Evolutionary conservation across 164 flowering plant genomes (phyloP).

Genomic region (Nelumbo lutea): DNA sequence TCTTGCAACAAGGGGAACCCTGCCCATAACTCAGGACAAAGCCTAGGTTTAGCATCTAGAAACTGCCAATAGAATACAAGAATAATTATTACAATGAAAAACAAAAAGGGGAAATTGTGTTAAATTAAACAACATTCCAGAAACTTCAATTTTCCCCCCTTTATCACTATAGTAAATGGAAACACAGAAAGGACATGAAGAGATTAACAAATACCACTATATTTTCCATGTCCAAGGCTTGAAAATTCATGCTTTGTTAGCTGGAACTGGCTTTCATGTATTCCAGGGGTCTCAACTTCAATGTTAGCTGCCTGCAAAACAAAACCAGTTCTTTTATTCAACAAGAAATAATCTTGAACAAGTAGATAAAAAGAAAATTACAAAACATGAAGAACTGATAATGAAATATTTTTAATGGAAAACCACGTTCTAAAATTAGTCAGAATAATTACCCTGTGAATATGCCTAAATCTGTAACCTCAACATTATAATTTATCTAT

Average conservation of each 20-base stretch:
- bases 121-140: too few relatives aligned
- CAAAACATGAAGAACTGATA: neutral
- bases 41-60: too few relatives aligned
- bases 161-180: too few relatives aligned
- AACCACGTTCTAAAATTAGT: neutral
- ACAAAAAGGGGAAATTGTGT: too few relatives aligned
- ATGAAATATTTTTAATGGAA: neutral
- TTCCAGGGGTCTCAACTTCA: conserved; percentile 62
- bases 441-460: neutral
- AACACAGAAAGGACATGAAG: conserved; percentile 2
- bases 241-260: conserved; percentile 50
- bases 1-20: too few relatives aligned
- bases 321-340: neutral
- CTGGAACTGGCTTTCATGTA: conserved; percentile 45
- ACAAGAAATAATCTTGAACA: neutral
- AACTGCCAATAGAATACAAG: too few relatives aligned
- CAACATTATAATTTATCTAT: too few relatives aligned
- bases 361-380: neutral
- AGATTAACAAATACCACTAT: conserved; percentile 46
- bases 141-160: too few relatives aligned
- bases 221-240: conserved; percentile 57
- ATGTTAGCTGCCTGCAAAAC: conserved; percentile 64
- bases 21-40: too few relatives aligned
- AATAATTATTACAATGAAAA: too few relatives aligned
- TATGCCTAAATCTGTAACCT: too few relatives aligned